Evolutionary conservation across 192 early-diverging fungal species (phyloP), one percentile per base, ranked within the genome.

Genomic region (Coemansia sp.): DNA sequence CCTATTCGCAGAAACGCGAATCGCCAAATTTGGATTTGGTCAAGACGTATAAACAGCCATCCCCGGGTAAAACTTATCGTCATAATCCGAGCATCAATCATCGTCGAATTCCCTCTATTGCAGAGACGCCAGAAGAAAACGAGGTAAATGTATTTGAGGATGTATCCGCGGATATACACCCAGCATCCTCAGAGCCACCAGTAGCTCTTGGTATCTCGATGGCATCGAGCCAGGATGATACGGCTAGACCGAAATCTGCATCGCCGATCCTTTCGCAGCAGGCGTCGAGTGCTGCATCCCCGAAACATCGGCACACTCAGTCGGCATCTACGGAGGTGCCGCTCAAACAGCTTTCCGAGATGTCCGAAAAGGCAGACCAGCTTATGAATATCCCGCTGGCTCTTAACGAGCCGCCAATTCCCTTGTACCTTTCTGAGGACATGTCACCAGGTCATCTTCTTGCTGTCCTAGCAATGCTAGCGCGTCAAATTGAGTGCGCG

Each of bases 361-460:
- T 59, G 49, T 39, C 59, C 2, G 37, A 60, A 25, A 61, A 50
- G 40, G 64, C 56, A 17, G 30, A 41, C 11, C 56, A 59, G 22
- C 55, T 48, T 12, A 55, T 64, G 23, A 59, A 55, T 39, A 18
- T 62, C 24, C 61, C 65, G 21, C 53, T 67, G 24, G 69, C 69
- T 14, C 58, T 71, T 41, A 78, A 71, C 53, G 75, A 78, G 55
- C 75, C 75, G 22, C 75, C 75, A 0, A 59, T 67, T 9, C 75
- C 75, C 4, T 37, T 78, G 19, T 78, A 68, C 55, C 37, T 78
- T 54, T 67, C 62, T 30, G 75, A 78, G 25, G 65, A 57, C 13
- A 78, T 78, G 75, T 55, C 75, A 13, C 69, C 67, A 33, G 61
- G 51, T 23, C 75, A 78, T 39, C 38, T 71, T 9, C 19, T 68